Base-by-base conservation (phyloP, 148 eudicot species). In the Cornus suecica region DNA sequence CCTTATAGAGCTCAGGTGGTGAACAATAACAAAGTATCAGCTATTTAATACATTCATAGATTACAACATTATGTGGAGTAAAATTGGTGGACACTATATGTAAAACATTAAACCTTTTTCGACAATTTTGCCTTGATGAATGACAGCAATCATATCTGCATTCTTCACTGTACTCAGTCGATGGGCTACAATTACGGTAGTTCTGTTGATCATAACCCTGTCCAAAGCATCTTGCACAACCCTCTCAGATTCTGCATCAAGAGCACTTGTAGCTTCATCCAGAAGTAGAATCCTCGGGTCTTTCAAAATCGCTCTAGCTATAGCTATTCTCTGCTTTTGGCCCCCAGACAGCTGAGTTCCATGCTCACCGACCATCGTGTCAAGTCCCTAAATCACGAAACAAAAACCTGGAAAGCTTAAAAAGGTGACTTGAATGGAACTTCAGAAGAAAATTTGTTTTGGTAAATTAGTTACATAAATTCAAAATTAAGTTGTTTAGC, bases 251-350 rank as follows among this genome's bases (percentile, higher is more conserved):
- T 83, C 65, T 58, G 94, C 86, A 77, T 94, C 94, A 30, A 94
- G 85, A 69, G 98, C 92, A 80, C 98, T 91, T 37, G 98, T 91
- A 45, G 98, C 98, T 88, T 91, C 98, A 82, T 94, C 98, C 14
- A 94, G 91, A 15, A 94, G 76, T 61, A 94, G 91, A 64, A 94
- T 86, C 41, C 68, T 78, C 5, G 84, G 86, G 65, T 83, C 84
- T 74, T 70, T 77, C 63, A 77, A 15, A 41, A 77, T 62, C 23
- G 79, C 79, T 63, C 79, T 77, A 24, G 79, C 79, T 77, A 77
- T 77, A 4, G 79, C 79, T 52, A 77, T 69, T 70, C 74, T 77
- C 29, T 77, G 42, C 42, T 37, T 37, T 37, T 37, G 42, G 42
- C 42, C 42, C 42, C 42, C 42, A 5, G 42, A 37, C 68, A 77